Percentiles rank a stretch among this genome's conserved stretches.
These are phyloP conservation scores for Suillus tomentosus DNA, from an alignment of 768 basidiomycete species.

Conservation along the genomic window DNA sequence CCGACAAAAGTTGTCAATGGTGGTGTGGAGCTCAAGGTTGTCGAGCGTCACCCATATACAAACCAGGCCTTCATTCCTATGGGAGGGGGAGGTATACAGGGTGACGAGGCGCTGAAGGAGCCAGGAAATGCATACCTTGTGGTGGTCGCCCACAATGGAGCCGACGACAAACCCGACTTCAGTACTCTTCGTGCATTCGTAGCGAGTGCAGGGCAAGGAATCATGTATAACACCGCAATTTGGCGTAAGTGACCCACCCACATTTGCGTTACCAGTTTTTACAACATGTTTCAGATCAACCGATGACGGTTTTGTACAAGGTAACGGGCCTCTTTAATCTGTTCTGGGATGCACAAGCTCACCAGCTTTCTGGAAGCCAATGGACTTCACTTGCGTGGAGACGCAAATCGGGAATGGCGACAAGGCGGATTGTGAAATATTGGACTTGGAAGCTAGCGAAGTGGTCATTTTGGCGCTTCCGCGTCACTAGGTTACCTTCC, in stretches of 20 bases:
- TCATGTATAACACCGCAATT: conserved; percentile 78
- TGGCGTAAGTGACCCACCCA: conserved; percentile 75
- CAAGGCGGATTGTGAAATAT: conserved; percentile 82
- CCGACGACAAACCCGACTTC: conserved; percentile 77
- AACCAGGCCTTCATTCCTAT: conserved; percentile 96
- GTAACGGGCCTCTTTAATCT: conserved; percentile 38
- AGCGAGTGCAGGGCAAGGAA: conserved; percentile 79
- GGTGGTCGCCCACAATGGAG: conserved; percentile 80
- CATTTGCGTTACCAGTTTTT: conserved; percentile 12
- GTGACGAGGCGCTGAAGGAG: conserved; percentile 47
- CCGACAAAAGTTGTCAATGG: conserved; percentile 48
- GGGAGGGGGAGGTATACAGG: conserved; percentile 55
- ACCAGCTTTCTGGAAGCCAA: conserved; percentile 43
- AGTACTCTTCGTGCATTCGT: conserved; percentile 77
- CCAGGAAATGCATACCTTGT: conserved; percentile 71
- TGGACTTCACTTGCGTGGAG: conserved; percentile 90
- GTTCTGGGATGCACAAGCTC: conserved; percentile 16
- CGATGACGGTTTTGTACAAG: conserved; percentile 80
- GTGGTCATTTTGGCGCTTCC: conserved; percentile 35
- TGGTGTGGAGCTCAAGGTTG: conserved; percentile 59
- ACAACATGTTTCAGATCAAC: conserved; percentile 67
- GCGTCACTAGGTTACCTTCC: background rate
- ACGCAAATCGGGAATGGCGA: conserved; percentile 87
- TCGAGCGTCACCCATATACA: conserved; percentile 89
- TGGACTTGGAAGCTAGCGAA: conserved; percentile 48